phyloP scores from a whole-genome alignment of 371 early-diverging fungal species.

The Mucor piriformis region DNA sequence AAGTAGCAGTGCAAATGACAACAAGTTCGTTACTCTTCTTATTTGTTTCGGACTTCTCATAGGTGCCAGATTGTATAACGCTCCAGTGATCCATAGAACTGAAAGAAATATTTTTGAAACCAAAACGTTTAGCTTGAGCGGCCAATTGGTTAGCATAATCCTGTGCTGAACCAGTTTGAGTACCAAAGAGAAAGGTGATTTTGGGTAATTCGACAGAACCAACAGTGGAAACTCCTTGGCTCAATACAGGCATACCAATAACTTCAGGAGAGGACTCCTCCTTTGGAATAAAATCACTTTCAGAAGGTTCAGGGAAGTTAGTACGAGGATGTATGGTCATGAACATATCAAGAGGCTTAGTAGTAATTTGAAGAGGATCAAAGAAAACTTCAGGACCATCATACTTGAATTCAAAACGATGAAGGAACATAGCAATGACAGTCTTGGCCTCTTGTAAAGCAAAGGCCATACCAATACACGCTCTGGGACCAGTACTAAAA shows the following conservation, averaged over 20 bases:
- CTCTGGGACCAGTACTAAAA: conserved; percentile 49
- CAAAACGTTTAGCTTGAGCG: conserved; percentile 48
- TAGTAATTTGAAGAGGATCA: conserved; percentile 39
- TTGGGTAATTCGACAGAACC: conserved; percentile 28
- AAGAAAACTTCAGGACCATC: conserved; percentile 43
- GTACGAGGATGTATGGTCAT: conserved; percentile 45
- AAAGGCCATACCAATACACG: conserved; percentile 29
- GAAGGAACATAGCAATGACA: conserved; percentile 51
- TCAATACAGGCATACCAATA: background rate
- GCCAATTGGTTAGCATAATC: conserved; percentile 54
- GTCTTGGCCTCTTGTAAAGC: conserved; percentile 64
- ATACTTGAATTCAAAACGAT: conserved; percentile 46
- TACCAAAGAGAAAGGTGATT: conserved; percentile 57
- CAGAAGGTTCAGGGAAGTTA: conserved; percentile 40
- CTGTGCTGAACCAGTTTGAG: conserved; percentile 59
- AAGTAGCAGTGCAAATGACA: conserved; percentile 53
- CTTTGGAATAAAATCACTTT: background rate
- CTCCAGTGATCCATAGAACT: conserved; percentile 54
- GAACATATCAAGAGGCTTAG: conserved; percentile 40
- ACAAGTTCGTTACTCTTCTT: conserved; percentile 38
- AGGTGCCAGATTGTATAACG: conserved; percentile 36
- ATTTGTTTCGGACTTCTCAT: conserved; percentile 5
- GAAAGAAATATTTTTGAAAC: conserved; percentile 38
- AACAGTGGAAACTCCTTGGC: background rate
- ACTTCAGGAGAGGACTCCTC: background rate